Evolutionary conservation across 208 protist species (phyloP), one percentile per base, ranked within the genome.

Genomic region (Wallacemonas collosoma): DNA sequence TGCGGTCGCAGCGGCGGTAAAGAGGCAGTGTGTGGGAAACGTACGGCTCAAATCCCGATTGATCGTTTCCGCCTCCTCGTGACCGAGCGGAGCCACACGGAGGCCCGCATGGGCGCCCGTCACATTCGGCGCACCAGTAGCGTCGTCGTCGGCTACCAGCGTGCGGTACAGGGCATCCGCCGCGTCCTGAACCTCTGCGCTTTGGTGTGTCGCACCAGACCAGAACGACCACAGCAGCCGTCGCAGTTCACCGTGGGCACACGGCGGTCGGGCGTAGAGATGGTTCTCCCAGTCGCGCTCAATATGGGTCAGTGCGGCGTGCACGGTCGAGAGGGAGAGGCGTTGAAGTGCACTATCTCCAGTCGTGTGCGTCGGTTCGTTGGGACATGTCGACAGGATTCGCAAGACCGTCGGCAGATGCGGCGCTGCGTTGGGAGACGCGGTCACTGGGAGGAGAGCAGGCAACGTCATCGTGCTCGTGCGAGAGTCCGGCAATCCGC

Each of bases 11-110:
- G 60, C 56, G 2, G 71, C 65, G 36, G 58, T 65, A 57, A 94
- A 91, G 47, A 89, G 75, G 47, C 77, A 77, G 75, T 91, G 85
- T 8, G 76, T 79, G 39, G 86, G 89, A 26, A 90, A 82, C 0
- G 88, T 93, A 61, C 88, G 80, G 47, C 74, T 55, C 7, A 93
- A 55, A 51, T 93, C 88, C 6, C 83, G 68, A 45, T 69, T 15
- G 65, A 93, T 93, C 8, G 75, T 65, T 7, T 87, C 81, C 11
- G 41, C 35, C 1, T 74, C 69, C 41, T 65, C 60, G 7, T 36
- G 60, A 6, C 60, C 5, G n/a, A 65, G 41, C 67, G 14, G 41
- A 1, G 43, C 38, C 48, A 57, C 62, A 4, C 5, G 14, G 26
- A 64, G 26, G 44, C 36, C 54, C 35, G 67, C 40, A 35, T 76